Evolutionary conservation across 2,329 filamentous ascomycete genomes (phyloP).

Genomic region (Aquanectria penicillioides): DNA sequence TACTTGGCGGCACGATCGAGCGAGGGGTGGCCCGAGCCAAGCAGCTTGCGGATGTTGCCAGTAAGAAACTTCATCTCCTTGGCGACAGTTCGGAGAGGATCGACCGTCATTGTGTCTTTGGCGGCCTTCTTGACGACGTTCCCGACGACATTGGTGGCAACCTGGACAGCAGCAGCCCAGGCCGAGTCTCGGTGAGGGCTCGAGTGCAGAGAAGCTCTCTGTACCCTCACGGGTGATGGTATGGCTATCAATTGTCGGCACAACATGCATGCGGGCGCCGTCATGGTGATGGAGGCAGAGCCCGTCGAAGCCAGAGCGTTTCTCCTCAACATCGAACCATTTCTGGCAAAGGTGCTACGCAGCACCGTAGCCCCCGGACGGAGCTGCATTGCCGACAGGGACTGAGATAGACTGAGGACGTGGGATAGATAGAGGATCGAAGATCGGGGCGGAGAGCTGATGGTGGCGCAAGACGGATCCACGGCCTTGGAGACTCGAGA

Average conservation of each 20-base stretch:
- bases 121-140: constrained; percentile 71
- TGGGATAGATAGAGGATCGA: constrained; percentile 12
- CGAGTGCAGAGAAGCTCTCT: constrained; percentile 53
- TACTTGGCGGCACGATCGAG: constrained; percentile 97
- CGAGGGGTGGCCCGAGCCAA: constrained; percentile 93
- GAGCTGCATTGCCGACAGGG: constrained; percentile 59
- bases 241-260: constrained; percentile 45
- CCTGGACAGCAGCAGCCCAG: constrained; percentile 78
- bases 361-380: constrained; percentile 63
- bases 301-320: constrained; percentile 20
- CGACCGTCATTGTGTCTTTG: constrained; percentile 77
- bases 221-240: constrained; percentile 47
- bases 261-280: constrained; percentile 43
- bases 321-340: constrained; percentile 35
- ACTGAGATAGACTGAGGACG: constrained; percentile 13
- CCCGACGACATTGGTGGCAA: constrained; percentile 76
- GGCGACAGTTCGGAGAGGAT: constrained; percentile 88
- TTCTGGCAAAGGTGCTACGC: constrained; percentile 49
- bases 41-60: constrained; percentile 90
- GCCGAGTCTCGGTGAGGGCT: constrained; percentile 65
- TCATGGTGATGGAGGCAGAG: constrained; percentile 11
- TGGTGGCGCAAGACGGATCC: neutral
- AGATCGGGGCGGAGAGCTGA: neutral
- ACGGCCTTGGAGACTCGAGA: constrained; percentile 11
- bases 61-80: constrained; percentile 98